Evolutionary conservation across 1,284 basidiomycete species (phyloP), one percentile per base, ranked within the genome.

Genomic region (Lignosus rhinocerotis): DNA sequence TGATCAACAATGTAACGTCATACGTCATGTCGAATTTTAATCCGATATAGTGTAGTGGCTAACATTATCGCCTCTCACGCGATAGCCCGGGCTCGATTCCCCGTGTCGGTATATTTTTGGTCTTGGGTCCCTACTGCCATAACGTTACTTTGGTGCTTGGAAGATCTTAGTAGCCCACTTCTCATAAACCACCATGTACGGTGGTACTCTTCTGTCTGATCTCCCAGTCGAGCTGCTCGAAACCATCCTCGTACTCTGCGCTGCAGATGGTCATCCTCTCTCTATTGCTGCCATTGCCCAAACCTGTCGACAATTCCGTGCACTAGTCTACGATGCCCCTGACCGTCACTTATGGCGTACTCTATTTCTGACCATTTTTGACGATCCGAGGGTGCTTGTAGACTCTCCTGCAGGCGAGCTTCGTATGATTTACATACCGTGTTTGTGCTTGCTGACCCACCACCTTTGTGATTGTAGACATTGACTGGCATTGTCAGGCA

Each of bases 331-430:
- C 63, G 65, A 66, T 7, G 69, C 76, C 1, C 44, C 67, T 0
- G 79, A 82, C 58, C 70, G 73, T 12, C 81, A 82, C 63, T 69
- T 85, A 14, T 84, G 82, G 82, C 71, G 81, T n/a, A 72, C 75
- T 41, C 68, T 83, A 16, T 84, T 80, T 64, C 70, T 83, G 9
- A 67, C 73, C 0, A 69, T 70, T 1, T 84, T 81, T 61, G 82
- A 84, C 58, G 78, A 84, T 51, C 81, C 81, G 1, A 42, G 53
- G 9, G 30, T 16, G 9, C 10, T 45, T 17, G 21, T 11, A 3
- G 19, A 4, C 31, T 10, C 1, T 19, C 3, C 3, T 2, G 12
- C 1, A 34, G 10, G 38, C 1, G 19, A 25, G 36, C 8, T n/a
- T 19, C 3, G 19, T 21, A 2, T 6, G 10, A 17, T 7, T 10